Evolutionary conservation across 2,329 filamentous ascomycete genomes (phyloP), one percentile per base, ranked within the genome.

Genomic region (Diaporthe sp.): DNA sequence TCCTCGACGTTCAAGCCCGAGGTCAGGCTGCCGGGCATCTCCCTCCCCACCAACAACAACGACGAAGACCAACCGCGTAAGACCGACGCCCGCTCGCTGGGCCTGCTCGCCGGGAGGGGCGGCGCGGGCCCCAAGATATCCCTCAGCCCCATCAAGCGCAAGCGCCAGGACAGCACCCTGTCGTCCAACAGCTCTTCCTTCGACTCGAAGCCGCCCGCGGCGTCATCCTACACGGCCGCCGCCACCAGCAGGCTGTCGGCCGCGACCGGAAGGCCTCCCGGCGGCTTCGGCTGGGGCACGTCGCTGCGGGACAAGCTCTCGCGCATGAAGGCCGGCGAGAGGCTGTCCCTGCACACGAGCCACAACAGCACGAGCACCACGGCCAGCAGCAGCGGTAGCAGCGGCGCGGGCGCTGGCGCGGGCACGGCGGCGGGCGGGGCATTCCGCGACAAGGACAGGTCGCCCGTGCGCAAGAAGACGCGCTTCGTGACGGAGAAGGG

Each of bases 401-500:
- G 60, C 55, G 58, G 72, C 15, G 68, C 28, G 2, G 62, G 44
- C 12, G 46, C 39, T 2, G 60, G n/a, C n/a, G 6, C 37, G 8
- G 37, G 37, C 13, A 28, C 34, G 22, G 55, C 25, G 4, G 31
- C 25, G 2, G 70, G 71, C 19, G 44, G 34, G n/a, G 71, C 71
- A 8, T 70, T 72, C 17, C 58, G 71, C 22, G 74, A 76, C 37
- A 76, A 83, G 8, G 79, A 83, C 70, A 82, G 76, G 78, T 88
- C 81, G 80, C 90, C 90, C 0, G 88, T 91, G 44, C 87, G 90
- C 78, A 93, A 95, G 84, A 95, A 94, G 87, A 95, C 94, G 71
- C 88, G 94, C n/a, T 95, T 96, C 81, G 89, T 95, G 55, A 95
- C 94, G 37, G 91, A 92, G 57, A 94, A 93, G 82, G 94, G 94